Base-by-base conservation (phyloP, 1,284 basidiomycete genomes). In the Blastosporella zonata region DNA sequence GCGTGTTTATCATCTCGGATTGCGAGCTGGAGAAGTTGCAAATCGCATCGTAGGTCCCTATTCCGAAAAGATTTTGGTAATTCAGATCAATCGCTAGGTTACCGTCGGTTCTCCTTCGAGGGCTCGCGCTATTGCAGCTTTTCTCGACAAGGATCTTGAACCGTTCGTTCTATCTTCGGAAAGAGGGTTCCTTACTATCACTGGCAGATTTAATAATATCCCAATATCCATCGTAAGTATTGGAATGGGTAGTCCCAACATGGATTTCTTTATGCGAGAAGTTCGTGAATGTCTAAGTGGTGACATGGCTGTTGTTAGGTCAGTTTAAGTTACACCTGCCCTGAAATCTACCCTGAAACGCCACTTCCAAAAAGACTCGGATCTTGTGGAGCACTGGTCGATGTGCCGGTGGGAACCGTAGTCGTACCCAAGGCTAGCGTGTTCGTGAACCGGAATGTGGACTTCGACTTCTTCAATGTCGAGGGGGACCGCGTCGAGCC, bases 231-330 rank as follows among this genome's bases (percentile, higher is more conserved):
- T 93, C 46, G 73, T 90, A 38, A 86, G 84, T 52, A 91, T 91
- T 49, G 90, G 90, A 7, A 93, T 93, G 90, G 90, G 90, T 17
- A 72, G 70, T 52, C 78, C 88, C 1, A 89, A 87, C 64, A 85
- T 85, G 66, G 90, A 93, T 66, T 93, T 93, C 67, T 90, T 92
- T 64, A 78, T 93, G 12, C 79, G 90, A 54, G 90, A 93, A 68
- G 80, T 79, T 13, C 76, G 90, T 49, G 90, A 92, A 61, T 86
- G 86, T 56, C 67, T 91, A 34, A 71, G 68, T 52, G 90, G 90
- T 6, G 89, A 93, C 61, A 81, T 93, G 78, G 70, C 80, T 54
- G 76, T 93, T 51, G 72, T 90, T 55, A 81, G 87, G 87, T 87
- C 50, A 53, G 71, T 65, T 49, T 44, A 60, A 47, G 43, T 51